Conservation (phyloP, 2,329 filamentous ascomycete species). For the Claviceps citrina region DNA sequence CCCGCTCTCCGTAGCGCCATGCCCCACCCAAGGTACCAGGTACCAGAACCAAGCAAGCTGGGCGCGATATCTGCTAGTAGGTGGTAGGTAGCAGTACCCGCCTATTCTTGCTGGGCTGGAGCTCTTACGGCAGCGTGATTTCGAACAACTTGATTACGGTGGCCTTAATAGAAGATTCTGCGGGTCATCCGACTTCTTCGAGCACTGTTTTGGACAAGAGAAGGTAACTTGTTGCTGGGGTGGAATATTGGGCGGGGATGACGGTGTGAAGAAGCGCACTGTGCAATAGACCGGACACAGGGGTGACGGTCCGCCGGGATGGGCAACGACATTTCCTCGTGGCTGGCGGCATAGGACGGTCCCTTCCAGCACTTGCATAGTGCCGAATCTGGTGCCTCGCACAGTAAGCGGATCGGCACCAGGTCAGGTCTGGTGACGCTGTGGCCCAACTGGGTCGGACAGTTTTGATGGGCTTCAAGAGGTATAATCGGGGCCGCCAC, state of each 20-base stretch:
- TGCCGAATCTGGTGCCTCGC: background rate
- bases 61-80: too few species aligned
- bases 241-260: background rate
- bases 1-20: too few species aligned
- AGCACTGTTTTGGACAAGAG: slow-evolving; percentile 4
- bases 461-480: slow-evolving; percentile 3
- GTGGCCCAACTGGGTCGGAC: slow-evolving; percentile 1
- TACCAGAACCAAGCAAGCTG: too few species aligned
- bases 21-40: too few species aligned
- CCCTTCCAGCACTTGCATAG: background rate
- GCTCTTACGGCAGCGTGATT: too few species aligned
- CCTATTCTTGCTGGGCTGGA: background rate
- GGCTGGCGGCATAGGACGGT: slow-evolving; percentile 3
- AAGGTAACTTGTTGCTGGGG: too few species aligned
- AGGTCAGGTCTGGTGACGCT: slow-evolving; percentile 7
- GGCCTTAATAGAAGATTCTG: slow-evolving; percentile 3
- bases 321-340: too few species aligned
- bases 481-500: slow-evolving; percentile 6
- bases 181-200: slow-evolving; percentile 7
- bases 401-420: slow-evolving; percentile 7
- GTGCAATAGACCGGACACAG: too few species aligned
- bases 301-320: too few species aligned
- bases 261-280: slow-evolving; percentile 4
- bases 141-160: too few species aligned
- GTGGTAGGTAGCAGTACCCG: too few species aligned